phyloP scores from a whole-genome alignment of 148 eudicot species.

The Pouteria glomerata region DNA sequence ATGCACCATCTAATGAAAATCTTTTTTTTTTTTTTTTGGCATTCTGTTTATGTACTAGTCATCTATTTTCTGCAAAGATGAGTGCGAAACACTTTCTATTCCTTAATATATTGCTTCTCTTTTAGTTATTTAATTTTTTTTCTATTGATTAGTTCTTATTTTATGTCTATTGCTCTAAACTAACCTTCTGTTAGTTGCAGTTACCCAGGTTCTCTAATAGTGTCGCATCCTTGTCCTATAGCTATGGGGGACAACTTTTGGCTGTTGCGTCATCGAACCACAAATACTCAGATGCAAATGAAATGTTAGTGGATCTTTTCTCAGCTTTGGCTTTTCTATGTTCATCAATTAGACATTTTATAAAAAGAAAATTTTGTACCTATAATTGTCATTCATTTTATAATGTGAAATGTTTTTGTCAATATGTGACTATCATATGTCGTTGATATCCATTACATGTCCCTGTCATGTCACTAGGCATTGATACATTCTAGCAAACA shows the following conservation, averaged over 20 bases:
- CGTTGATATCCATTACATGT: not conserved
- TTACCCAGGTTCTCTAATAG: constrained; percentile 60
- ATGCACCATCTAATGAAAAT: not conserved
- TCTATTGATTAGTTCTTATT: not conserved
- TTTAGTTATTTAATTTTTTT: not conserved
- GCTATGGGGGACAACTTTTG: constrained; percentile 58
- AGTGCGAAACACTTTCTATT: not conserved
- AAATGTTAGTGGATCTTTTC: constrained; percentile 45
- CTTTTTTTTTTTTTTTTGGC: too few relatives aligned
- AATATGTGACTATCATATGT: too few relatives aligned
- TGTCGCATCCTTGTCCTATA: constrained; percentile 68
- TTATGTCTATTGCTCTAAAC: not conserved
- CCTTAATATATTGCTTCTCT: not conserved
- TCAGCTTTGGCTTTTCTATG: not conserved
- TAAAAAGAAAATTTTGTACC: not conserved
- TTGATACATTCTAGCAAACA: too few relatives aligned
- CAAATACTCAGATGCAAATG: constrained; percentile 71
- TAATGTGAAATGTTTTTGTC: not conserved
- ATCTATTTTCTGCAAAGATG: not conserved
- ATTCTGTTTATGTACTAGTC: not conserved
- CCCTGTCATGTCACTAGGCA: too few relatives aligned
- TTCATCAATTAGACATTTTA: not conserved
- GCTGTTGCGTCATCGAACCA: constrained; percentile 82
- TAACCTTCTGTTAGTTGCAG: constrained; percentile 29
- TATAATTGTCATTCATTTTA: not conserved